A percentile compares a stretch with the other conserved stretches of the same genome.
These are phyloP conservation scores for Metschnikowia chrysomelidarum DNA, from an alignment of 805 yeast genomes.

Conservation along the genomic window DNA sequence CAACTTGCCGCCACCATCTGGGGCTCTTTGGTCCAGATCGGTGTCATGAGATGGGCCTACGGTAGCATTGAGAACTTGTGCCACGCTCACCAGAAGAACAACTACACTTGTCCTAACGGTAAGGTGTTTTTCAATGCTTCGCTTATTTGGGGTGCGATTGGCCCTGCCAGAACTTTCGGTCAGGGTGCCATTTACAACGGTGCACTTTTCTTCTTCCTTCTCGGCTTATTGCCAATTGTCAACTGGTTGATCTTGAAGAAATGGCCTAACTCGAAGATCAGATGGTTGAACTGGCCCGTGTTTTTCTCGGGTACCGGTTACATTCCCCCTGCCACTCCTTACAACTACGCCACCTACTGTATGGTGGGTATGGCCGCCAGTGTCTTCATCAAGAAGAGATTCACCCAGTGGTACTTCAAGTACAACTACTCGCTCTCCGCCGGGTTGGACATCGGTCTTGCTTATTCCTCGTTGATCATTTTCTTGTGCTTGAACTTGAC, in stretches of 20 bases:
- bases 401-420: constrained; percentile 45
- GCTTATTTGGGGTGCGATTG: constrained; percentile 45
- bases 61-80: constrained; percentile 38
- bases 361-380: constrained; percentile 36
- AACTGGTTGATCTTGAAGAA: constrained; percentile 40
- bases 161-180: constrained; percentile 23
- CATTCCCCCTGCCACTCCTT: constrained; percentile 75
- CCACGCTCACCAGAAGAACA: constrained; percentile 24
- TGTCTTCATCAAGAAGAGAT: constrained; percentile 38
- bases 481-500: constrained; percentile 32
- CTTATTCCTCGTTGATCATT: constrained; percentile 38
- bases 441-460: constrained; percentile 45
- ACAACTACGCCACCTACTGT: constrained; percentile 59
- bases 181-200: constrained; percentile 17
- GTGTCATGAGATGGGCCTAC: constrained; percentile 43
- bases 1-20: constrained; percentile 44
- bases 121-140: constrained; percentile 42
- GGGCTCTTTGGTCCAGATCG: constrained; percentile 39
- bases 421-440: constrained; percentile 46
- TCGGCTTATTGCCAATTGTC: constrained; percentile 38
- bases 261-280: constrained; percentile 38
- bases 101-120: constrained; percentile 43
- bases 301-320: constrained; percentile 50
- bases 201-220: constrained; percentile 35
- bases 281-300: constrained; percentile 37